Percentiles rank a stretch among this genome's conserved stretches.
phyloP scores from a whole-genome alignment of 352 stramenopile species.

The Pythium dissotocum region DNA sequence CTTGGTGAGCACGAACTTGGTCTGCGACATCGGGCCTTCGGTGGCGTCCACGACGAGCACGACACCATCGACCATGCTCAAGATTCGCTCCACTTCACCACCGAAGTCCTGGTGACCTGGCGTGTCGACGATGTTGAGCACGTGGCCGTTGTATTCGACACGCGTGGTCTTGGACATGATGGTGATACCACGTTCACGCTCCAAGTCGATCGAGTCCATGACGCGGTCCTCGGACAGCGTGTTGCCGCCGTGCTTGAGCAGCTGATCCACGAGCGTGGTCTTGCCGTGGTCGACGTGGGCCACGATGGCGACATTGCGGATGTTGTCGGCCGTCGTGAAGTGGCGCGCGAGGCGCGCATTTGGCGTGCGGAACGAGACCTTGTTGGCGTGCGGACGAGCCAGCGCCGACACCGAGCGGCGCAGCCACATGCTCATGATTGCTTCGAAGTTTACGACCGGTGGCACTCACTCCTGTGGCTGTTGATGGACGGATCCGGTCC shows the following conservation, averaged over 20 bases:
- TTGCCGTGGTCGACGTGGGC: slow-evolving; percentile 99
- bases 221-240: slow-evolving; percentile 86
- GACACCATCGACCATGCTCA: slow-evolving; percentile 97
- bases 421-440: slow-evolving; percentile 57
- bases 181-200: slow-evolving; percentile 98
- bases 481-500: not conserved
- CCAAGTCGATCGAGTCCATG: slow-evolving; percentile 98
- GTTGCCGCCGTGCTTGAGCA: slow-evolving; percentile 96
- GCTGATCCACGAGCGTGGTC: slow-evolving; percentile 97
- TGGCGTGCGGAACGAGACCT: slow-evolving; percentile 31
- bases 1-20: slow-evolving; percentile 98
- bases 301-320: slow-evolving; percentile 91
- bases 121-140: slow-evolving; percentile 98
- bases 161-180: slow-evolving; percentile 99
- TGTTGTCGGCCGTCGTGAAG: slow-evolving; percentile 56
- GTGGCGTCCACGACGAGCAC: slow-evolving; percentile 97
- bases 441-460: not conserved
- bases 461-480: not conserved
- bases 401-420: slow-evolving; percentile 51
- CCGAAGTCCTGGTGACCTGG: slow-evolving; percentile 98
- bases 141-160: slow-evolving; percentile 92
- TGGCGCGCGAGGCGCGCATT: slow-evolving; percentile 30
- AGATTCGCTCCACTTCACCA: slow-evolving; percentile 97
- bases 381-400: slow-evolving; percentile 33
- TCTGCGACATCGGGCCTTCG: slow-evolving; percentile 97